Base-by-base conservation (phyloP, 345 rosid species). In the Pistacia integerrima region DNA sequence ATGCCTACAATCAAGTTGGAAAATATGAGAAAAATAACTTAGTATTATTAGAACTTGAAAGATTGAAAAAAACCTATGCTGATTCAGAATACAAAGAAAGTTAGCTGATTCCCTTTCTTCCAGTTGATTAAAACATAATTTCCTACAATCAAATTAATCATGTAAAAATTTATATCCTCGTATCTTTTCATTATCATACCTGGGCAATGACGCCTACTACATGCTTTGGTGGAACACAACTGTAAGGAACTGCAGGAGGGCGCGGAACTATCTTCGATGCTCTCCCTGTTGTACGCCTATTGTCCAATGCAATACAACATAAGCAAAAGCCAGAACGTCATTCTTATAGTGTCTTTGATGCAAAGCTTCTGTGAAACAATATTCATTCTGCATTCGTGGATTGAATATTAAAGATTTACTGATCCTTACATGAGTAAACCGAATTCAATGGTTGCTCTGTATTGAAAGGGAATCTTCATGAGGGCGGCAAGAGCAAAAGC, bases 401-500 rank as follows among this genome's bases (percentile, higher is more conserved):
- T n/a, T 5, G 63, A 59, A 18, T 51, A 49, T 2, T 6, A 38
- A 61, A 22, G 67, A 67, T 66, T 65, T 16, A 56, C 62, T 33
- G 33, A 73, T 17, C 38, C 78, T 58, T 86, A 92, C 98, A 97
- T 94, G 64, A 94, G 81, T 54, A 92, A 48, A 18, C 83, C 77
- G 22, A 87, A 81, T 71, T 92, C 97, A 44, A 81, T 56, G 33
- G 88, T 80, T 79, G 97, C 97, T 80, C 81, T 91, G 72, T 91
- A 91, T 71, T 94, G 97, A 38, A 90, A 33, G 7, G 97, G 98
- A 59, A 93, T 89, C 84, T 94, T 97, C 98, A 94, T 94, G 62
- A 94, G 83, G 36, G 98, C 88, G 49, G 97, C 89, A 67, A 94
- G 97, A 70, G 98, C 97, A 88, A 94, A 94, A 9, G 90, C 92